Conservation (phyloP, 306 rosid genomes). For the Medicago arabica region DNA sequence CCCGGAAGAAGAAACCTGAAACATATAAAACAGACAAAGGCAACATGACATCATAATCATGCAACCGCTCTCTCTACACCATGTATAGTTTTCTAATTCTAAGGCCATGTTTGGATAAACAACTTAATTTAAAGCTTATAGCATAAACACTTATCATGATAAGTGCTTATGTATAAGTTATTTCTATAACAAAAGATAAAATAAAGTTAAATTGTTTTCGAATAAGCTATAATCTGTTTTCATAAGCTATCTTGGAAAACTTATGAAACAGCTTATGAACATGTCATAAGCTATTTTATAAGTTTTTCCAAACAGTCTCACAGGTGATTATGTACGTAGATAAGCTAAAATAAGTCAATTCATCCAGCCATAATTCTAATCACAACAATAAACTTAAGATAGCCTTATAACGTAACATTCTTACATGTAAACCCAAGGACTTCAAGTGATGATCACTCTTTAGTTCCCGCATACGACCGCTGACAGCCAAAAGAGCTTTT, state of each 20-base stretch:
- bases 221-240: too few species aligned
- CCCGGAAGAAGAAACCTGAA: slow-evolving; percentile 83
- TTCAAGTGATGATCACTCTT: slow-evolving; percentile 86
- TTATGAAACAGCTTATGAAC: too few species aligned
- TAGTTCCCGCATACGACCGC: slow-evolving; percentile 97
- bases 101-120: not conserved
- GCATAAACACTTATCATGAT: too few species aligned
- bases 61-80: slow-evolving; percentile 8
- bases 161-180: too few species aligned
- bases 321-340: too few species aligned
- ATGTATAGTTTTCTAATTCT: not conserved
- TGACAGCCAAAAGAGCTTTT: slow-evolving; percentile 95
- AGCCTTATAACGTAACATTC: slow-evolving; percentile 3
- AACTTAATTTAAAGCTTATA: too few species aligned
- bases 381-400: not conserved
- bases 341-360: too few species aligned
- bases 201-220: too few species aligned
- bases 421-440: slow-evolving; percentile 94
- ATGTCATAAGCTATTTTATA: too few species aligned
- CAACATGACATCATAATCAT: not conserved
- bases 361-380: not conserved
- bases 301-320: too few species aligned
- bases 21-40: slow-evolving; percentile 17
- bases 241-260: too few species aligned
- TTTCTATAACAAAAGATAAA: too few species aligned